Evolutionary conservation across 495 filamentous ascomycete genomes (phyloP).

Genomic region (Trichoderma gamsii): DNA sequence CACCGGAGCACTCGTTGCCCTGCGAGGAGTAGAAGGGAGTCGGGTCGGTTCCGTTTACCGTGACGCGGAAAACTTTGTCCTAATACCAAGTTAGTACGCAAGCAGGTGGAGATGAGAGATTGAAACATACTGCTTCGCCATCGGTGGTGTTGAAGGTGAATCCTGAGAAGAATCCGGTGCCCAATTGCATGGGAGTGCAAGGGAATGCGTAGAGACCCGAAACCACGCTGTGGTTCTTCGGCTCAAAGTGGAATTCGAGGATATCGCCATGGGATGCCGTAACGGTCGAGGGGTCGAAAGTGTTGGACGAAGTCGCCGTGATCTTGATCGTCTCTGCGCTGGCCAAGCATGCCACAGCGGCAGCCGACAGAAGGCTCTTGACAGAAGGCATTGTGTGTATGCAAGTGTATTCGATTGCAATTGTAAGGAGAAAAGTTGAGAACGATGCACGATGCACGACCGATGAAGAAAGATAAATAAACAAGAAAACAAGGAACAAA

Average conservation of each 20-base stretch:
- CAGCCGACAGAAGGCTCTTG: constrained; percentile 19
- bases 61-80: constrained; percentile 41
- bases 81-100: constrained; percentile 12
- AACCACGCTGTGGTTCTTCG: constrained; percentile 46
- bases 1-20: constrained; percentile 29
- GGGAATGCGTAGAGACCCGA: constrained; percentile 40
- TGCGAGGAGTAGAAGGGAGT: constrained; percentile 51
- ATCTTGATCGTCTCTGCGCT: constrained; percentile 22
- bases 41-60: constrained; percentile 46
- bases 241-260: constrained; percentile 50
- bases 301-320: constrained; percentile 25
- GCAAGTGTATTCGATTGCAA: not conserved
- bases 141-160: constrained; percentile 31
- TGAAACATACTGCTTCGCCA: constrained; percentile 21
- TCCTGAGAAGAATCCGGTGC: constrained; percentile 41
- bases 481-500: not conserved
- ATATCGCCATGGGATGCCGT: constrained; percentile 40
- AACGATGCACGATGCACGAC: not conserved
- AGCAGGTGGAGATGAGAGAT: not conserved
- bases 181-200: constrained; percentile 34
- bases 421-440: not conserved
- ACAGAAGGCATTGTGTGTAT: not conserved
- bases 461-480: not conserved
- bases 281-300: constrained; percentile 29
- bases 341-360: constrained; percentile 22